These are phyloP conservation scores for Eucalyptus rudis DNA, from an alignment of 345 rosid genomes.

Conservation along the genomic window DNA sequence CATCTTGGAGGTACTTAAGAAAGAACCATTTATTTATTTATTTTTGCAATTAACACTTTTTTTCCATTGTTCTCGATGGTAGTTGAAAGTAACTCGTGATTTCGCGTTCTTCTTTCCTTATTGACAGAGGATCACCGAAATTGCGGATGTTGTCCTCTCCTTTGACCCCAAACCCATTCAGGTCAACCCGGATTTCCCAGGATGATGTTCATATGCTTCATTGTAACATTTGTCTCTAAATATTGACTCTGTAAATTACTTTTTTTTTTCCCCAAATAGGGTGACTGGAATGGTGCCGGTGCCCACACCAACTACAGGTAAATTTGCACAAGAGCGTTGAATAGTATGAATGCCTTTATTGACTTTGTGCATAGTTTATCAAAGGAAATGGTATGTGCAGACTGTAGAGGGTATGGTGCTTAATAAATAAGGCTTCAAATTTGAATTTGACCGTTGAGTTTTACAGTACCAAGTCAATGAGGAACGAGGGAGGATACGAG, in stretches of 20 bases:
- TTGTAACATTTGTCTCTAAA: not conserved
- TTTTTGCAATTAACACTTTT: not conserved
- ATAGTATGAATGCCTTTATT: not conserved
- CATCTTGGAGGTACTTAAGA: conserved; percentile 13
- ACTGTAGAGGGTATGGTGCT: not conserved
- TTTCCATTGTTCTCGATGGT: not conserved
- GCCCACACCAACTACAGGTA: conserved; percentile 32
- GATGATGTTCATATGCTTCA: not conserved
- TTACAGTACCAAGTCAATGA: conserved; percentile 26
- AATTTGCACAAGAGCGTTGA: not conserved
- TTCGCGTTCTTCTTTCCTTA: not conserved
- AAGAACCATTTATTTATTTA: not conserved
- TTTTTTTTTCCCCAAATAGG: not conserved
- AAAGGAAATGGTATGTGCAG: not conserved
- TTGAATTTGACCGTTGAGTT: not conserved
- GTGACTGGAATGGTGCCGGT: conserved; percentile 31
- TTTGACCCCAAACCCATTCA: conserved; percentile 28
- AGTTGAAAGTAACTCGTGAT: not conserved
- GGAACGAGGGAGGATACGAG: conserved; percentile 14
- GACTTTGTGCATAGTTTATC: not conserved
- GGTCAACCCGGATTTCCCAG: not conserved
- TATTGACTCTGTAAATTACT: not conserved
- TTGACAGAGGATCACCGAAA: conserved; percentile 20
- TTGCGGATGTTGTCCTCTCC: conserved; percentile 20
- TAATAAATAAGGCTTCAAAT: not conserved